Conservation (phyloP, 805 yeast species). For the Kluyveromyces starmeri region DNA sequence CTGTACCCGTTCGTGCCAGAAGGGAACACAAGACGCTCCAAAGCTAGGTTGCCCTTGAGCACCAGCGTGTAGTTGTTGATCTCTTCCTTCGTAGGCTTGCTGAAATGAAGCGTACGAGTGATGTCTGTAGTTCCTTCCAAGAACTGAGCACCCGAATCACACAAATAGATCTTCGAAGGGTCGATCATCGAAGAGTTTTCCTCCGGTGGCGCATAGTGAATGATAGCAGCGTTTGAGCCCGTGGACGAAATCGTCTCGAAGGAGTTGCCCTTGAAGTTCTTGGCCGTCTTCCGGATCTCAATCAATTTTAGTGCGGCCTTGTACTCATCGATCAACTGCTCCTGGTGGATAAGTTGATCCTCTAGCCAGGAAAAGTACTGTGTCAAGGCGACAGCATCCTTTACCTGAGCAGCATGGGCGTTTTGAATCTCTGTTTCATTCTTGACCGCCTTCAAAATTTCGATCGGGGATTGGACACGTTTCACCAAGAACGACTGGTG, state of each 20-base stretch:
- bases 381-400: slow-evolving; percentile 72
- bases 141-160: slow-evolving; percentile 90
- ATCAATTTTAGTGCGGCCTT: slow-evolving; percentile 55
- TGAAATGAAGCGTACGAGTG: slow-evolving; percentile 76
- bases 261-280: slow-evolving; percentile 57
- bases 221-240: slow-evolving; percentile 67
- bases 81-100: slow-evolving; percentile 47
- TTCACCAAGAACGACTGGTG: slow-evolving; percentile 30
- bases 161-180: slow-evolving; percentile 57
- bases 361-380: slow-evolving; percentile 82
- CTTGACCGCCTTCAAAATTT: slow-evolving; percentile 64
- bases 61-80: slow-evolving; percentile 71
- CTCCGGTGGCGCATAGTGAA: slow-evolving; percentile 64
- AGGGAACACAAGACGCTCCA: slow-evolving; percentile 74
- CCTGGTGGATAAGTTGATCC: slow-evolving; percentile 36
- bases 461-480: slow-evolving; percentile 50
- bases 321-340: slow-evolving; percentile 48
- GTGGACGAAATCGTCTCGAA: slow-evolving; percentile 71
- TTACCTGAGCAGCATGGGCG: slow-evolving; percentile 65
- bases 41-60: slow-evolving; percentile 81
- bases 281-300: slow-evolving; percentile 43
- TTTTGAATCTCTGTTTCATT: slow-evolving; percentile 65
- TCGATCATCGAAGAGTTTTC: slow-evolving; percentile 53
- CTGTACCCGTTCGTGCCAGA: slow-evolving; percentile 64
- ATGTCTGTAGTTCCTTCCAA: slow-evolving; percentile 95